phyloP scores from a whole-genome alignment of 1,139 yeast genomes.

The Geotrichum fermentans region DNA sequence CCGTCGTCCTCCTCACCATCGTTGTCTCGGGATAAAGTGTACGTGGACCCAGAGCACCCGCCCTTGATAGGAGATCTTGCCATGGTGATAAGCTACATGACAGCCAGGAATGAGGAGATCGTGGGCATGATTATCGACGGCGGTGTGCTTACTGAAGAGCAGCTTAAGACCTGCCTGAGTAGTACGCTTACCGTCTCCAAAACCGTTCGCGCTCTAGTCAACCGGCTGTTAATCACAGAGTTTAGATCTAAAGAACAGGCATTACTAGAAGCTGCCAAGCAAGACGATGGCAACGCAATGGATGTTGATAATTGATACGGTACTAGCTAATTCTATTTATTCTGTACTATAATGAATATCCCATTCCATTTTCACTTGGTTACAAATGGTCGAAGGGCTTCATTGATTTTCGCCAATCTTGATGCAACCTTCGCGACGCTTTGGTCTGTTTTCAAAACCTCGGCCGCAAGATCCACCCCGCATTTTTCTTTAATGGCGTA shows the following conservation, averaged over 20 bases:
- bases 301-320: constrained; percentile 1
- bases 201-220: constrained; percentile 12
- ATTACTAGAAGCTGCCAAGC: constrained; percentile 3
- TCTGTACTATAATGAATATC: neutral
- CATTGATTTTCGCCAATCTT: constrained; percentile 31
- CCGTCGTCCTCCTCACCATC: neutral
- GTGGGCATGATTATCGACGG: constrained; percentile 50
- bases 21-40: neutral
- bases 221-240: constrained; percentile 16
- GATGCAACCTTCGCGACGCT: constrained; percentile 31
- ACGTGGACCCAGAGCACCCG: constrained; percentile 23
- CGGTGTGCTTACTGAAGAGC: constrained; percentile 22
- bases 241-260: constrained; percentile 17
- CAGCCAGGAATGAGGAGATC: constrained; percentile 49
- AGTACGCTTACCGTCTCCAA: constrained; percentile 12
- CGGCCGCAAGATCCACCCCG: constrained; percentile 37
- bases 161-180: constrained; percentile 20
- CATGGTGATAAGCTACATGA: constrained; percentile 50
- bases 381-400: constrained; percentile 32
- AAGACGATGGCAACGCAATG: neutral
- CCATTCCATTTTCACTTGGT: neutral
- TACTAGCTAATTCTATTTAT: neutral
- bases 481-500: constrained; percentile 32
- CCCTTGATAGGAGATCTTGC: constrained; percentile 34
- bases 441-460: constrained; percentile 34